phyloP scores from a whole-genome alignment of 768 basidiomycete species.

The Phylloporus arenicola region DNA sequence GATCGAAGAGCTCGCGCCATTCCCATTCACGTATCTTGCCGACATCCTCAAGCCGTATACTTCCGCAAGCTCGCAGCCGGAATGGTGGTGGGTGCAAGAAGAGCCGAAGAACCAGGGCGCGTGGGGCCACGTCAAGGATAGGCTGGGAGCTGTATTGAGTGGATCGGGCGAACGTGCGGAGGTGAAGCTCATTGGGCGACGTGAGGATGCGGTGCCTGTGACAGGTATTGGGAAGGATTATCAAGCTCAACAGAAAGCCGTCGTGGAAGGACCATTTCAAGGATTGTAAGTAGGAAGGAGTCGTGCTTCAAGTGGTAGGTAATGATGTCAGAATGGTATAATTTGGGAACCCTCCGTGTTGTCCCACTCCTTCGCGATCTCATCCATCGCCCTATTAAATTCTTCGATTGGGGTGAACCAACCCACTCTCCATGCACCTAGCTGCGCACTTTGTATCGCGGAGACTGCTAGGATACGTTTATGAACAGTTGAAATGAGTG shows the following conservation, averaged over 20 bases:
- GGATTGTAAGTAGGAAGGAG: constrained; percentile 30
- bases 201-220: constrained; percentile 68
- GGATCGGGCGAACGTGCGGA: constrained; percentile 28
- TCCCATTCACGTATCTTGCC: constrained; percentile 63
- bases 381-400: too few species aligned
- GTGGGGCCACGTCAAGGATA: constrained; percentile 57
- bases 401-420: too few species aligned
- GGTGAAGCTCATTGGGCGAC: constrained; percentile 60
- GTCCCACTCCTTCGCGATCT: neutral
- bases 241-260: constrained; percentile 53
- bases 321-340: neutral
- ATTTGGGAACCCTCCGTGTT: neutral
- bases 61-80: constrained; percentile 33
- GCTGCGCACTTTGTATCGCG: too few species aligned
- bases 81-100: constrained; percentile 70
- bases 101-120: constrained; percentile 87
- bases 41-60: constrained; percentile 44
- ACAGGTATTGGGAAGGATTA: constrained; percentile 72
- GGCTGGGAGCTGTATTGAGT: constrained; percentile 51
- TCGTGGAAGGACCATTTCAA: constrained; percentile 57
- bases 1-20: constrained; percentile 84
- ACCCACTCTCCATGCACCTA: too few species aligned
- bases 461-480: too few species aligned
- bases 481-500: too few species aligned
- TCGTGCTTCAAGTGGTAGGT: neutral